Evolutionary conservation across 257 asterid species (phyloP).

Genomic region (Solanum chilense): DNA sequence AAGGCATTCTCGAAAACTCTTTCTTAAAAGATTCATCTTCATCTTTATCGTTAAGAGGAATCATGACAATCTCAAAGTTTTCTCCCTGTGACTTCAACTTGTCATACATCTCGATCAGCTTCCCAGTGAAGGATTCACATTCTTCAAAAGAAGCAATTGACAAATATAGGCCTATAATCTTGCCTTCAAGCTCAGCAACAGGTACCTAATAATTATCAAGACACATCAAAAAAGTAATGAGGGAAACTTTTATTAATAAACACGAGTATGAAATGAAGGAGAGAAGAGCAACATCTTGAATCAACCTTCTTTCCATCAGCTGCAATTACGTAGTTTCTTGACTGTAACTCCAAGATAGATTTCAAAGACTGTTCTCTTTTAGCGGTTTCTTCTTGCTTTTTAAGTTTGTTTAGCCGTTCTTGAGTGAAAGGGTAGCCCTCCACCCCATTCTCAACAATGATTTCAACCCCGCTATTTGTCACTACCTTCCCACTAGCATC

Average conservation of each 20-base stretch:
- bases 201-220: constrained; percentile 36
- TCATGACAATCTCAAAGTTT: constrained; percentile 68
- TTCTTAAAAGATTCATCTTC: constrained; percentile 41
- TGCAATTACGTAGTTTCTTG: constrained; percentile 58
- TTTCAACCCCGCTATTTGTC: constrained; percentile 39
- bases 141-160: constrained; percentile 18
- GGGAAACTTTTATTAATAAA: not conserved
- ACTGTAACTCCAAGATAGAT: constrained; percentile 32
- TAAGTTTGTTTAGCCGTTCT: constrained; percentile 29
- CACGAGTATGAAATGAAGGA: not conserved
- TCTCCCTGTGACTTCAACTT: constrained; percentile 39
- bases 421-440: constrained; percentile 71
- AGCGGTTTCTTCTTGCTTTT: constrained; percentile 50
- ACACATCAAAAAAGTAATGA: not conserved
- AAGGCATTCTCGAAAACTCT: constrained; percentile 45
- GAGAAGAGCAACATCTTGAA: not conserved
- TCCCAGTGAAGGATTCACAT: constrained; percentile 33
- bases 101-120: constrained; percentile 37
- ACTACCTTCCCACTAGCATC: constrained; percentile 44
- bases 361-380: constrained; percentile 63
- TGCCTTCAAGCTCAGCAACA: constrained; percentile 68
- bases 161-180: constrained; percentile 61
- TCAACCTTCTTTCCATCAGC: constrained; percentile 63
- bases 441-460: constrained; percentile 42
- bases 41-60: constrained; percentile 59